A percentile compares a stretch with the other conserved stretches of the same genome.
phyloP scores from a whole-genome alignment of 108 stramenopile species.

The Tribonema minus region DNA sequence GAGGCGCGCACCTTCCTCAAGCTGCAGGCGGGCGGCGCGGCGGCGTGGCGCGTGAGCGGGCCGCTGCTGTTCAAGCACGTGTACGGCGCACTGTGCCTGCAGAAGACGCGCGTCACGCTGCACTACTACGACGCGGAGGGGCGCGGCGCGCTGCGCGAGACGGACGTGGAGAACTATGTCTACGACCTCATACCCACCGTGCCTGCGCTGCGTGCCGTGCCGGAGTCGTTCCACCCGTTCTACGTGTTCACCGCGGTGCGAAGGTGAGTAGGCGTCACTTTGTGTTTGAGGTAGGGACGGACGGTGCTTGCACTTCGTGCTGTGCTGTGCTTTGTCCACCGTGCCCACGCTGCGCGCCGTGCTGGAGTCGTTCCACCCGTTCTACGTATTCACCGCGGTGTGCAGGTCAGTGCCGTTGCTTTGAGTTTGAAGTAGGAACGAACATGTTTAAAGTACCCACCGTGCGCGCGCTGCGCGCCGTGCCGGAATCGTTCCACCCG shows the following conservation, averaged over 20 bases:
- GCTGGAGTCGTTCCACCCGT: slow-evolving; percentile 53
- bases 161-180: slow-evolving; percentile 56
- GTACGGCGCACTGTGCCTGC: slow-evolving; percentile 15
- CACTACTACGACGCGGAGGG: slow-evolving; percentile 40
- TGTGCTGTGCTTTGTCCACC: too few species aligned
- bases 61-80: slow-evolving; percentile 6
- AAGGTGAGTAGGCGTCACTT: too few species aligned
- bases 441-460: too few species aligned
- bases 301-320: too few species aligned
- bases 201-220: slow-evolving; percentile 29
- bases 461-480: slow-evolving; percentile 28
- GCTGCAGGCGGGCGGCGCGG: background rate
- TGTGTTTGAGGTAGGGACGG: too few species aligned
- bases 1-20: background rate
- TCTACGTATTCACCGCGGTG: slow-evolving; percentile 63
- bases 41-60: background rate
- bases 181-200: slow-evolving; percentile 53
- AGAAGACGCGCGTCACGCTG: slow-evolving; percentile 23
- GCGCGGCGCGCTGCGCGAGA: slow-evolving; percentile 37
- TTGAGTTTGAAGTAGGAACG: too few species aligned
- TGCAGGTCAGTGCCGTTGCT: too few species aligned
- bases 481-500: slow-evolving; percentile 52
- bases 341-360: slow-evolving; percentile 40
- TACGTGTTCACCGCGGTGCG: slow-evolving; percentile 63
- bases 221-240: slow-evolving; percentile 54